Conservation (phyloP, 352 stramenopile genomes). For the Globisporangium splendens region DNA sequence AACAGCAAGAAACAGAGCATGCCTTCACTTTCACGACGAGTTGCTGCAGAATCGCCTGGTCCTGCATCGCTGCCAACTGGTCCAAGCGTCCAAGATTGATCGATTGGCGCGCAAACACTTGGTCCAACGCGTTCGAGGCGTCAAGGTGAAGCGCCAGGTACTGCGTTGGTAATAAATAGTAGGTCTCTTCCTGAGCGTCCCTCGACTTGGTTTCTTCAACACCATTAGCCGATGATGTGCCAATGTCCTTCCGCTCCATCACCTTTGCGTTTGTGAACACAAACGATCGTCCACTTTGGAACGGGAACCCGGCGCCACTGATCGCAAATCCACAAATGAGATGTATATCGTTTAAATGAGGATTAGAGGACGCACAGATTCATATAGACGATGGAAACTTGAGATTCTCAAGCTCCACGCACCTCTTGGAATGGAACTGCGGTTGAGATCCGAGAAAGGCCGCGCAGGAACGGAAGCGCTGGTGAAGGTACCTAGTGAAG, state of each 20-base stretch:
- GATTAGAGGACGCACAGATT: neutral
- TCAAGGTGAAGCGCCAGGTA: constrained; percentile 35
- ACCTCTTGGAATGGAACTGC: constrained; percentile 21
- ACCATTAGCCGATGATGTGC: neutral
- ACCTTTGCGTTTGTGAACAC: constrained; percentile 60
- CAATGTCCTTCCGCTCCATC: constrained; percentile 41
- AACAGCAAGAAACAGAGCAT: too few species aligned
- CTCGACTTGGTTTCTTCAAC: neutral
- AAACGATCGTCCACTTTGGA: constrained; percentile 29
- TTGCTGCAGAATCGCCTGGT: constrained; percentile 22
- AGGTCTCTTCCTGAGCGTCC: neutral
- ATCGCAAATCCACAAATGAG: neutral
- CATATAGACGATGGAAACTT: too few species aligned
- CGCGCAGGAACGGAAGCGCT: constrained; percentile 52
- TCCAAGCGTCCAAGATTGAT: constrained; percentile 11
- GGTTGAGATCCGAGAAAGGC: constrained; percentile 20
- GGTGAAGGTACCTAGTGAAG: constrained; percentile 50
- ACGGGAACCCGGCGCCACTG: constrained; percentile 34
- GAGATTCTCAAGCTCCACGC: neutral
- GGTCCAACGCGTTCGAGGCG: neutral
- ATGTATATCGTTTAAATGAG: neutral
- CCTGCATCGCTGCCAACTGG: constrained; percentile 10
- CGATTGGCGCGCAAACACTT: constrained; percentile 3
- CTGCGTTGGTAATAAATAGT: constrained; percentile 33
- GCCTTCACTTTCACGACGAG: constrained; percentile 22